Evolutionary conservation across 2,329 filamentous ascomycete species (phyloP).

Genomic region (Stemphylium beticola): DNA sequence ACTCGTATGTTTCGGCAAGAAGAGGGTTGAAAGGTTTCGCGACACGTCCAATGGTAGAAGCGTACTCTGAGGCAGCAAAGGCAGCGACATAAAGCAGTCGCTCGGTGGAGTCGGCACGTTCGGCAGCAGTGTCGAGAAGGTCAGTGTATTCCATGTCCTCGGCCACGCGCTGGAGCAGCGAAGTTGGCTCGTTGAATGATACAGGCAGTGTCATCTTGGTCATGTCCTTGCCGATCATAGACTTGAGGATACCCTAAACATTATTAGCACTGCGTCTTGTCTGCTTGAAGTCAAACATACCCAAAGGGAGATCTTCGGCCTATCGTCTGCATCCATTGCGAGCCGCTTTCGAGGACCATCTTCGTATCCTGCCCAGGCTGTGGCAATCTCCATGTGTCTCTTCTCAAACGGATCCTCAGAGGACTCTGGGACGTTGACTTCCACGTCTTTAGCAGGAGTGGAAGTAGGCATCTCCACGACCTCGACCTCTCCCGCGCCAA

Average conservation of each 20-base stretch:
- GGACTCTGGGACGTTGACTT: conserved; percentile 26
- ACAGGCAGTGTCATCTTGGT: conserved; percentile 99
- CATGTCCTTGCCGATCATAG: conserved; percentile 99
- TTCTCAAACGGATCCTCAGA: conserved; percentile 57
- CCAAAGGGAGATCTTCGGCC: conserved; percentile 95
- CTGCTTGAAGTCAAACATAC: conserved; percentile 55
- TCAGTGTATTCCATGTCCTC: conserved; percentile 99
- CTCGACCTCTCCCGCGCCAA: conserved; percentile 90
- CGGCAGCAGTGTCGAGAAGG: conserved; percentile 85
- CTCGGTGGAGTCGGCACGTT: conserved; percentile 85
- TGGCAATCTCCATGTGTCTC: conserved; percentile 69
- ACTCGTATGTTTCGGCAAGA: conserved; percentile 95
- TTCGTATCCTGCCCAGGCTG: conserved; percentile 89
- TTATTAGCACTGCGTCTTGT: conserved; percentile 29
- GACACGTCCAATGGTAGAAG: conserved; percentile 93
- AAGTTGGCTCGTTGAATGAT: conserved; percentile 98
- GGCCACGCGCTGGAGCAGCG: conserved; percentile 88
- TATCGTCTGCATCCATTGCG: conserved; percentile 88
- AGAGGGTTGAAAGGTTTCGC: conserved; percentile 98
- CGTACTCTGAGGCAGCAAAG: conserved; percentile 95
- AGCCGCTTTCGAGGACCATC: conserved; percentile 79
- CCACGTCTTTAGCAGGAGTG: conserved; percentile 47
- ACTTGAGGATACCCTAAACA: conserved; percentile 86
- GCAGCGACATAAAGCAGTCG: conserved; percentile 93
- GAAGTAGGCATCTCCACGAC: conserved; percentile 68